Evolutionary conservation across 345 rosid species (phyloP), one percentile per base, ranked within the genome.

Genomic region (Clausena lansium): DNA sequence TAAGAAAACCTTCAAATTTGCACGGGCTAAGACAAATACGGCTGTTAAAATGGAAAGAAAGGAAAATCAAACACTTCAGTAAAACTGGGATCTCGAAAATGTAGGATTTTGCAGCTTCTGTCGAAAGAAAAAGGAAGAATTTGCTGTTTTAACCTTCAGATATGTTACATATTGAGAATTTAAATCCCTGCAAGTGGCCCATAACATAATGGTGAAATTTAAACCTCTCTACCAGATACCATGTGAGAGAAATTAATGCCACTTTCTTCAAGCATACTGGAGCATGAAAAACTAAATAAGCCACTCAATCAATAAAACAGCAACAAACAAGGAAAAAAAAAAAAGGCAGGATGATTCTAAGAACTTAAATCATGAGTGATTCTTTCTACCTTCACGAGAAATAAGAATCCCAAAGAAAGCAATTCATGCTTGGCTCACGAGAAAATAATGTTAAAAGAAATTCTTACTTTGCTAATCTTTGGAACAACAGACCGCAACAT

Each of bases 401-500:
- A 84, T 6, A 47, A 61, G 60, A 63, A 61, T 61, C 28, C 70
- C 27, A 73, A 55, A 64, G 28, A 32, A 17, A 62, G 58, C 45
- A 33, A 58, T 55, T 75, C 70, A 71, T 67, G 55, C 72, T 76
- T 9, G 25, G 59, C 73, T 75, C 78, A 79, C 82, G 78, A 76
- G 73, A 55, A 69, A 83, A 81, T 50, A 9, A 65, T 55, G 76
- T 9, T 14, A 61, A 63, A 68, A 52, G 24, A 67, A 77, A 76
- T 80, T 83, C 88, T 85, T 84, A 88, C 92, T 83, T 85, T 88
- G 86, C 90, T 87, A 32, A 88, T 88, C 80, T 85, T 88, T 36
- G 90, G 92, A n/a, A 88, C 92, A 54, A 88, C 92, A 71, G 92
- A 88, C 33, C 92, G 84, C 76, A 88, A 73, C 92, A 87, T 85